Evolutionary conservation across 768 basidiomycete genomes (phyloP).

Genomic region (Pleurotus cornucopiae): DNA sequence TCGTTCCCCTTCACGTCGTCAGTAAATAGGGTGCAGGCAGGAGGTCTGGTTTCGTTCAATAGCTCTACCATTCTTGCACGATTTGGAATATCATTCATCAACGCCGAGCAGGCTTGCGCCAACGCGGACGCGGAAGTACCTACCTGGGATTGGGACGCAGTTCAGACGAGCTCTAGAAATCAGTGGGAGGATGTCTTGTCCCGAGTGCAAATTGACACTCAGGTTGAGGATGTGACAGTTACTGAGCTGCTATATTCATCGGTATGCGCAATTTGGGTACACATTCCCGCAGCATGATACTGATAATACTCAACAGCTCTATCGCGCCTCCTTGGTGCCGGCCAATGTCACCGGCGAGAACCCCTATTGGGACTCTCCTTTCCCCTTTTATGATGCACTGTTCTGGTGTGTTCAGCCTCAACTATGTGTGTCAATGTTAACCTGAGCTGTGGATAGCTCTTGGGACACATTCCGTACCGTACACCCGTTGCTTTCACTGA

Average conservation of each 20-base stretch:
- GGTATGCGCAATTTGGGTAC: conserved; percentile 18
- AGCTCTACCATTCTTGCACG: conserved; percentile 38
- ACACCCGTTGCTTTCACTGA: conserved; percentile 43
- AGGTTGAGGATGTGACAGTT: conserved; percentile 35
- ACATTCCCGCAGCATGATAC: background rate
- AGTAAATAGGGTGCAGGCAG: conserved; percentile 38
- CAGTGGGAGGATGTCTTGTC: conserved; percentile 42
- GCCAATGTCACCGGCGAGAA: conserved; percentile 48
- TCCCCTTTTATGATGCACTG: conserved; percentile 47
- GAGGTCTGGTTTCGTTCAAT: conserved; percentile 38
- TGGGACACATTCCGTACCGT: conserved; percentile 55
- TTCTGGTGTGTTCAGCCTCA: conserved; percentile 35
- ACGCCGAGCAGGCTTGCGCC: conserved; percentile 47
- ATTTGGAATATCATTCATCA: conserved; percentile 56
- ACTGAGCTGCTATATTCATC: conserved; percentile 46
- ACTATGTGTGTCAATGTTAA: no score
- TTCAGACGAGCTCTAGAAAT: conserved; percentile 30
- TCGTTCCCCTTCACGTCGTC: conserved; percentile 32
- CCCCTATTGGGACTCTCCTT: conserved; percentile 42
- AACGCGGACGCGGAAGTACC: conserved; percentile 56
- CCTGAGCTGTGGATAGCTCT: conserved; percentile 27
- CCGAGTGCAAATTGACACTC: conserved; percentile 29
- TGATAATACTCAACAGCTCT: conserved; percentile 28
- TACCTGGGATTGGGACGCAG: conserved; percentile 39
- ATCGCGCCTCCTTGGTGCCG: conserved; percentile 46